phyloP scores from a whole-genome alignment of 2,329 filamentous ascomycete species.

The Pestalotiopsis sp. region DNA sequence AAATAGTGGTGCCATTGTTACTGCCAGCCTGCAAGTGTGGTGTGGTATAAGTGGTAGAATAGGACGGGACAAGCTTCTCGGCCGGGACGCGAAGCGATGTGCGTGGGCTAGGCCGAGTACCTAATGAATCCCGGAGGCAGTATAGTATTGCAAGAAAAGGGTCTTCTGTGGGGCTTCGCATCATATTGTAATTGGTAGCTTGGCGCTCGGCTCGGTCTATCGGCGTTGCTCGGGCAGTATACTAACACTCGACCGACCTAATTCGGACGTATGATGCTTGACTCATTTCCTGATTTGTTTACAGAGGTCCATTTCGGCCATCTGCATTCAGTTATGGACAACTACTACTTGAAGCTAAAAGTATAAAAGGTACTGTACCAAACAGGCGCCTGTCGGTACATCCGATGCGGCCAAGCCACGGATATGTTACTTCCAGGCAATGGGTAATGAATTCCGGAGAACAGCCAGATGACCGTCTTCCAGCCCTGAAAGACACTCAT shows the following conservation, averaged over 20 bases:
- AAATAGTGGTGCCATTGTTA: conserved; percentile 52
- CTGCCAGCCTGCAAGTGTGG: neutral
- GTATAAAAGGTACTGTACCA: too few species aligned
- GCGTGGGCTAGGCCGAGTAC: neutral
- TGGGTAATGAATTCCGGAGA: too few species aligned
- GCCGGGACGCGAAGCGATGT: neutral
- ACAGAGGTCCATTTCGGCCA: too few species aligned
- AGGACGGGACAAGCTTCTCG: neutral
- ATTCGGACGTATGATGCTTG: neutral
- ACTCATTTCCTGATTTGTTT: too few species aligned
- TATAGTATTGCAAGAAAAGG: neutral
- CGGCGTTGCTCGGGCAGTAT: neutral
- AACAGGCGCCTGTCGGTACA: too few species aligned
- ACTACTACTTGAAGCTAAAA: too few species aligned
- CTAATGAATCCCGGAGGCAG: neutral
- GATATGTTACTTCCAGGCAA: too few species aligned
- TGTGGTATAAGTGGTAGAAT: neutral
- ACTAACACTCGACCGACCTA: neutral
- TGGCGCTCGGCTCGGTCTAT: neutral
- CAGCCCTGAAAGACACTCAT: too few species aligned
- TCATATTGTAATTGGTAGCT: neutral
- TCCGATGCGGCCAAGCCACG: too few species aligned
- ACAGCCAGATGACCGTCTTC: too few species aligned
- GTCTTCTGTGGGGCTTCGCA: neutral
- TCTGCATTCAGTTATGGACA: too few species aligned